phyloP scores from a whole-genome alignment of 345 rosid species.

The Citrus reticulata region DNA sequence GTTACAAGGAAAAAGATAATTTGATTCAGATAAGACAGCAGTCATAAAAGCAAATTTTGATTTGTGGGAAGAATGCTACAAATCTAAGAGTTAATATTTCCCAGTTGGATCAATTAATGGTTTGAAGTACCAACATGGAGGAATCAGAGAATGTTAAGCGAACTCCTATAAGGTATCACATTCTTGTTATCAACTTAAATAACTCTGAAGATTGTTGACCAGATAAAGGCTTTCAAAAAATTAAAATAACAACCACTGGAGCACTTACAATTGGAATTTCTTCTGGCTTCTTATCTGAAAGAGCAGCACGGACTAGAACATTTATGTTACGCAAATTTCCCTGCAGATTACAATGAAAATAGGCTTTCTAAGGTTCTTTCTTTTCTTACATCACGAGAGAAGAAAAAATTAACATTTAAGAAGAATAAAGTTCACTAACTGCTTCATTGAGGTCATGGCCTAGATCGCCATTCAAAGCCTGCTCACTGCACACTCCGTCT shows the following conservation, averaged over 20 bases:
- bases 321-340: conserved; percentile 49
- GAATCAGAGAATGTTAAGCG: neutral
- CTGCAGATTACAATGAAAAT: conserved; percentile 31
- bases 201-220: neutral
- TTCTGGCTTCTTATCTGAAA: conserved; percentile 77
- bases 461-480: conserved; percentile 20
- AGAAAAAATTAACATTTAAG: conserved; percentile 10
- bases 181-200: neutral
- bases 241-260: conserved; percentile 32
- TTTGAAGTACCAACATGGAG: neutral
- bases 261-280: conserved; percentile 71
- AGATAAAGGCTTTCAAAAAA: neutral
- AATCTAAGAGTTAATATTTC: neutral
- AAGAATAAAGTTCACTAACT: conserved; percentile 42
- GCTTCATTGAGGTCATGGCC: conserved; percentile 42
- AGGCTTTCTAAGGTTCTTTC: neutral
- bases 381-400: neutral
- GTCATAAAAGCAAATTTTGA: neutral
- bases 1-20: conserved; percentile 20
- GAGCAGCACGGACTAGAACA: conserved; percentile 63
- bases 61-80: neutral
- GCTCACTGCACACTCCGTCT: conserved; percentile 25
- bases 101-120: neutral
- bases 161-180: neutral
- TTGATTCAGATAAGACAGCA: conserved; percentile 9